Conservation (phyloP, 139 green algal genomes). For the Closterium sp. region DNA sequence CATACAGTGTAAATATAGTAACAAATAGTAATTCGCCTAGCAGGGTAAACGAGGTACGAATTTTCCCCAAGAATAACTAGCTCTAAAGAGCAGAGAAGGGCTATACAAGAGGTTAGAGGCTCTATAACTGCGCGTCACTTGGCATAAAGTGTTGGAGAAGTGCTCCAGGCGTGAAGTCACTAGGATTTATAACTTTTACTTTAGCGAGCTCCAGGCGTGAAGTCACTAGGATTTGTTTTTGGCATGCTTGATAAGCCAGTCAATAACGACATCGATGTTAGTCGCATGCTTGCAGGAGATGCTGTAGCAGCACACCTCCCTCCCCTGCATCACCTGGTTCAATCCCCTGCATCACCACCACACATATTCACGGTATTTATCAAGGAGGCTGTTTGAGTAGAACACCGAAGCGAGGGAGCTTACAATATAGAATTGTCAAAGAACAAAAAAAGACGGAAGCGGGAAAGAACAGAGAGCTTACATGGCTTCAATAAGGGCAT, state of each 20-base stretch:
- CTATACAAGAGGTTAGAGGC: neutral
- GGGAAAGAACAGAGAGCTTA: no score
- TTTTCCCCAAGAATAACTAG: neutral
- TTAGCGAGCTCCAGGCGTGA: neutral
- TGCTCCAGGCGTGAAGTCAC: no score
- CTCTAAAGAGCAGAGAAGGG: neutral
- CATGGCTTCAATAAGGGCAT: constrained; percentile 77
- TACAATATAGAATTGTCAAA: no score
- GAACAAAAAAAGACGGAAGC: no score
- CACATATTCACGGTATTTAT: no score
- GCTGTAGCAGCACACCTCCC: constrained; percentile 89
- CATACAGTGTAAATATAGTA: neutral
- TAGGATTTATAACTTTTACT: no score
- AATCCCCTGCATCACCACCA: neutral
- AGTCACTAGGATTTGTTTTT: constrained; percentile 34
- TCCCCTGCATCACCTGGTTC: constrained; percentile 9
- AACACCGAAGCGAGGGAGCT: no score
- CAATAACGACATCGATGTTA: constrained; percentile 93
- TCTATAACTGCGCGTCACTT: neutral
- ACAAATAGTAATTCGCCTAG: neutral
- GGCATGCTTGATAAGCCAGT: constrained; percentile 78
- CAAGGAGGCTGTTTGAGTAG: no score
- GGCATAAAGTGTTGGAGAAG: neutral
- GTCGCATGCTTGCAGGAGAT: constrained; percentile 90
- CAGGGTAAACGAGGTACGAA: neutral